Base-by-base conservation (phyloP, 805 yeast species). In the Zygoascus biomembranicola region DNA sequence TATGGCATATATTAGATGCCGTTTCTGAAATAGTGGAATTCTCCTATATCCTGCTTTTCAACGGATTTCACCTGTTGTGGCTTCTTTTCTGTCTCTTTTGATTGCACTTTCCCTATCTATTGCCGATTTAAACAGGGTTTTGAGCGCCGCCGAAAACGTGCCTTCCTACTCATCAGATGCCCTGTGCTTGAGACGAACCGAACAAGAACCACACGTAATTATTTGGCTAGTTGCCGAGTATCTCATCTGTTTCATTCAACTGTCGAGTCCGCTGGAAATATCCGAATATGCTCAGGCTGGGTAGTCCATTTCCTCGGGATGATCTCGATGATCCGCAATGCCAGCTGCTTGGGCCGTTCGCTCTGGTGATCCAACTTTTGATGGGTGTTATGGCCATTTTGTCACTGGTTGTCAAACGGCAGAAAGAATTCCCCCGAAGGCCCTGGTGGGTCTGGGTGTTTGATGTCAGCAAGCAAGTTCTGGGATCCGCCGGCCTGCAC, bases 401-500 rank as follows among this genome's bases (percentile, higher is more conserved):
- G 31, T 81, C 92, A 2, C 71, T 92, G 44, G 80, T 90, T 1
- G 69, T 83, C 43, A 92, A 94, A 64, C 75, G 98, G 52, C 79
- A 73, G 55, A 79, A 82, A 56, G 99, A 92, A 63, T 78, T 77
- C 56, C 97, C 97, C 0, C 77, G 90, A 59, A 74, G 99, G 57
- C 90, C 95, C 2, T 81, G 96, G 87, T 77, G 78, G 60, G 83
- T 90, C 11, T 92, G 98, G 98, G 63, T 78, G 16, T 90, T 80
- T 63, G 99, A 92, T 66, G 95, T 92, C 0, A 79, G 87, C 16
- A 92, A 94, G 64, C 99, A 92, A 66, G 76, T 92, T 0, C 70
- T 88, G 20, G 99, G 98, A 0, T 89, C 98, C 0, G 67, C 87
- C 28, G 88, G 90, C 1, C 78, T 92, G 1, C 99, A 92, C 66